Evolutionary conservation across 1,284 basidiomycete genomes (phyloP).

Genomic region (Trametes polyzona): DNA sequence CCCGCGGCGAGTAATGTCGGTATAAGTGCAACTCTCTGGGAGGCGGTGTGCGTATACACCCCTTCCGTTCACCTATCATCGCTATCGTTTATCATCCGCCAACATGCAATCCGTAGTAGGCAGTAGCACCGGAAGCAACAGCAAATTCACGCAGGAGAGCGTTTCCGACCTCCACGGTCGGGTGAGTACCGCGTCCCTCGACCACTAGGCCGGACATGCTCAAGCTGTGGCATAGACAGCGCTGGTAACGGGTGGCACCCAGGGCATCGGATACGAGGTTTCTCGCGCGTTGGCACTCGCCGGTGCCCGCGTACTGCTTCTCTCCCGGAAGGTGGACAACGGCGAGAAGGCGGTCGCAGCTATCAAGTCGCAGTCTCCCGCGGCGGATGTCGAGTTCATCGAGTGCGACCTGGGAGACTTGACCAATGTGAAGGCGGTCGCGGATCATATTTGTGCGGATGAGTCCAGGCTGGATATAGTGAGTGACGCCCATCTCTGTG

Average conservation of each 20-base stretch:
- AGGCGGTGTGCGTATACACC: too few species aligned
- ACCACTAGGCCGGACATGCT: not conserved
- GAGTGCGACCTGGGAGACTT: constrained; percentile 45
- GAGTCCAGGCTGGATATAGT: constrained; percentile 46
- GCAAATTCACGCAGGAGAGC: not conserved
- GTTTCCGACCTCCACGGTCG: not conserved
- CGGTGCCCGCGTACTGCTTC: constrained; percentile 43
- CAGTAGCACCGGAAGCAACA: not conserved
- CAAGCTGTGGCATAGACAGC: constrained; percentile 34
- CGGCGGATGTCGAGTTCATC: constrained; percentile 42
- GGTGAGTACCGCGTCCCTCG: not conserved
- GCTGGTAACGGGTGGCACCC: constrained; percentile 46
- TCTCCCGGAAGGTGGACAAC: constrained; percentile 45
- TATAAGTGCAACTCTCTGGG: too few species aligned
- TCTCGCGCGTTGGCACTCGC: constrained; percentile 42
- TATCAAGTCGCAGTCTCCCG: constrained; percentile 37
- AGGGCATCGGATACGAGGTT: constrained; percentile 47
- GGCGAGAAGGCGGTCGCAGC: constrained; percentile 43
- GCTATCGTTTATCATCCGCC: not conserved
- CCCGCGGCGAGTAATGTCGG: too few species aligned
- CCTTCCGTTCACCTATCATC: too few species aligned
- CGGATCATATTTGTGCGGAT: constrained; percentile 36
- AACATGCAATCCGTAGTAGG: not conserved
- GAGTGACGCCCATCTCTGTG: constrained; percentile 11
- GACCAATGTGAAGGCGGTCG: constrained; percentile 41